These are phyloP conservation scores for Tulasnella sp. DNA, from an alignment of 768 basidiomycete species.

Conservation along the genomic window DNA sequence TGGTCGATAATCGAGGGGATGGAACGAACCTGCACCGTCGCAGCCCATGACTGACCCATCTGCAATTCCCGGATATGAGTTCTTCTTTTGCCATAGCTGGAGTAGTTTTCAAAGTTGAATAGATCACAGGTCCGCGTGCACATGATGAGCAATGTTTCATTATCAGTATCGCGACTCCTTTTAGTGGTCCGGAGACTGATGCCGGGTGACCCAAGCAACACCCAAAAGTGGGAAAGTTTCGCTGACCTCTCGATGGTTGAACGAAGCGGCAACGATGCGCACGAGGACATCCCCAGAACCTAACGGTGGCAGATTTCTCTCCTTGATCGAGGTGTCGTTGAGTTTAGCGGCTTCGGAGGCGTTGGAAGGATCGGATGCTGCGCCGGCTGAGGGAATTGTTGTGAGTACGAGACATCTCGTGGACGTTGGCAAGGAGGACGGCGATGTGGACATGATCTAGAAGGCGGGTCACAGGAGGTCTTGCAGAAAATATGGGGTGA, in stretches of 20 bases:
- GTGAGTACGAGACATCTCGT: constrained; percentile 25
- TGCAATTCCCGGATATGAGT: constrained; percentile 60
- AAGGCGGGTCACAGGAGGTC: background rate
- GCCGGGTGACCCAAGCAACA: background rate
- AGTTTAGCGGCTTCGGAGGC: background rate
- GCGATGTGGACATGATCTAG: constrained; percentile 8
- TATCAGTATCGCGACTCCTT: background rate
- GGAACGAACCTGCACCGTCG: constrained; percentile 65
- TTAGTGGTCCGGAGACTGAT: background rate
- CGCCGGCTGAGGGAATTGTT: background rate
- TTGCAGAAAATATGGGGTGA: background rate
- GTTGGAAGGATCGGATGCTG: background rate
- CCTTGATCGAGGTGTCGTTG: constrained; percentile 51
- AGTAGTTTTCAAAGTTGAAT: background rate
- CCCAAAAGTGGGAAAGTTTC: background rate
- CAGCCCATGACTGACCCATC: constrained; percentile 61
- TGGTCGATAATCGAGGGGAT: background rate
- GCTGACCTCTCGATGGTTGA: constrained; percentile 68
- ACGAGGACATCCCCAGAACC: constrained; percentile 60
- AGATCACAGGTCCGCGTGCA: background rate
- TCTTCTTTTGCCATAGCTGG: constrained; percentile 71
- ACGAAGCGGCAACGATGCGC: constrained; percentile 62
- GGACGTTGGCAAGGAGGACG: constrained; percentile 8
- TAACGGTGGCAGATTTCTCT: constrained; percentile 50
- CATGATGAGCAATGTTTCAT: background rate